These are phyloP conservation scores for Globisporangium iwayamae DNA, from an alignment of 352 stramenopile genomes.

Conservation along the genomic window DNA sequence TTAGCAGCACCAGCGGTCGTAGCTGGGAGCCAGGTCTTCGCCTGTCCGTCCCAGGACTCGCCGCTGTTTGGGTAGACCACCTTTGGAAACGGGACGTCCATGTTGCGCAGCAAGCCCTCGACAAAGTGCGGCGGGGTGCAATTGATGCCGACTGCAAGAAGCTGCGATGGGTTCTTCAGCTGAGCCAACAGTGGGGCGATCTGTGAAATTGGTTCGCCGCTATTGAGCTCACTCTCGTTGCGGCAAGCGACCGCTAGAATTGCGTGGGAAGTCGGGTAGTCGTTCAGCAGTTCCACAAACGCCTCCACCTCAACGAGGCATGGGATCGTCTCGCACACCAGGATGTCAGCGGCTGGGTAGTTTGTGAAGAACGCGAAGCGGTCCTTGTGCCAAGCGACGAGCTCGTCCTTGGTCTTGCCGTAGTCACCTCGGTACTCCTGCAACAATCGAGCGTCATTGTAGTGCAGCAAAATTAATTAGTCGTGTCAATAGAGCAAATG, in stretches of 20 bases:
- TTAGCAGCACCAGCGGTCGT: constrained; percentile 29
- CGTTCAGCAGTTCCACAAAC: constrained; percentile 75
- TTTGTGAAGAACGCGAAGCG: constrained; percentile 67
- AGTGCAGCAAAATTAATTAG: not conserved
- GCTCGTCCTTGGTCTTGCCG: constrained; percentile 51
- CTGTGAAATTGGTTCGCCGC: constrained; percentile 46
- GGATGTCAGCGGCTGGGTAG: constrained; percentile 53
- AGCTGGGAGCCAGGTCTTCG: constrained; percentile 67
- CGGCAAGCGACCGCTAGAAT: constrained; percentile 68
- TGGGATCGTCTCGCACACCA: constrained; percentile 86
- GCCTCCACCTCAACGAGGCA: constrained; percentile 79
- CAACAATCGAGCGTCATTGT: not conserved
- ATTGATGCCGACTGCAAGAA: constrained; percentile 83
- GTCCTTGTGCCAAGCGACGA: constrained; percentile 74
- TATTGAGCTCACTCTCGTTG: constrained; percentile 65
- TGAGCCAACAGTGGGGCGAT: constrained; percentile 41
- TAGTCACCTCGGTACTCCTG: constrained; percentile 88
- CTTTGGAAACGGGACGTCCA: constrained; percentile 49
- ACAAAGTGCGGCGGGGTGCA: constrained; percentile 79
- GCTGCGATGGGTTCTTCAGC: constrained; percentile 46
- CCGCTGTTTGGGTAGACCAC: constrained; percentile 86
- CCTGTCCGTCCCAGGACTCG: constrained; percentile 71
- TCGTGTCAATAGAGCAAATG: not conserved
- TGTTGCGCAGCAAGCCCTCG: constrained; percentile 45
- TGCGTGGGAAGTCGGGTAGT: constrained; percentile 41